Evolutionary conservation across 2,329 filamentous ascomycete species (phyloP).

Genomic region (Pseudogymnoascus sp.): DNA sequence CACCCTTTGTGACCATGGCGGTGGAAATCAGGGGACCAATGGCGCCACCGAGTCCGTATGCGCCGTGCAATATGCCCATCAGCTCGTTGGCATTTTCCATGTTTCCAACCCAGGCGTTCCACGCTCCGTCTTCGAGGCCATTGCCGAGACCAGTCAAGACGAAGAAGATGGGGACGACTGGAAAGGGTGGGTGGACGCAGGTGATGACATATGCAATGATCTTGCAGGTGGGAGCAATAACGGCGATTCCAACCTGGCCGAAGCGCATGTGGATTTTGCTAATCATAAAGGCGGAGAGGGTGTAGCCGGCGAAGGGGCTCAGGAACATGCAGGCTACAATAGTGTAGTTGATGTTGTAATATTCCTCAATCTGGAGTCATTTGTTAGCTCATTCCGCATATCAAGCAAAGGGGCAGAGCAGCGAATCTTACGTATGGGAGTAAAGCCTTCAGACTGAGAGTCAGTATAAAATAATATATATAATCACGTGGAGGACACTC

Average conservation of each 20-base stretch:
- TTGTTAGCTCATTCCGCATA: constrained; percentile 7
- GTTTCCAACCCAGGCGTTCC: constrained; percentile 57
- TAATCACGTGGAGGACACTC: constrained; percentile 27
- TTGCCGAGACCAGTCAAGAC: constrained; percentile 63
- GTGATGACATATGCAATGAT: constrained; percentile 57
- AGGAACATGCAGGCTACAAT: constrained; percentile 60
- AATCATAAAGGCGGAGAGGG: constrained; percentile 54
- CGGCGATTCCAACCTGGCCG: constrained; percentile 64
- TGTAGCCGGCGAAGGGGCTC: constrained; percentile 58
- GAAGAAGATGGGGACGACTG: constrained; percentile 56
- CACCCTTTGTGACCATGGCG: constrained; percentile 57
- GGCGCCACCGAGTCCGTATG: constrained; percentile 64
- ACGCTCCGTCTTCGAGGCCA: constrained; percentile 55
- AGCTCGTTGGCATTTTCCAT: constrained; percentile 63
- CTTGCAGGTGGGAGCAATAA: constrained; percentile 55
- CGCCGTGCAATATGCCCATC: constrained; percentile 63
- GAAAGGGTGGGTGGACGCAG: constrained; percentile 60
- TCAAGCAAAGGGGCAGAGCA: not conserved
- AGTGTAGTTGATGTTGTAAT: constrained; percentile 54
- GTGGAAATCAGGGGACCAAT: constrained; percentile 64
- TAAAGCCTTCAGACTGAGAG: constrained; percentile 33
- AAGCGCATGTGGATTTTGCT: constrained; percentile 61
- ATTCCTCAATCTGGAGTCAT: constrained; percentile 43
- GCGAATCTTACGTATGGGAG: constrained; percentile 33
- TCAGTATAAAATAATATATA: constrained; percentile 28